Percentiles rank a stretch among this genome's conserved stretches.
Conservation (phyloP, 108 stramenopile genomes). For the Schizochytrium sp. region DNA sequence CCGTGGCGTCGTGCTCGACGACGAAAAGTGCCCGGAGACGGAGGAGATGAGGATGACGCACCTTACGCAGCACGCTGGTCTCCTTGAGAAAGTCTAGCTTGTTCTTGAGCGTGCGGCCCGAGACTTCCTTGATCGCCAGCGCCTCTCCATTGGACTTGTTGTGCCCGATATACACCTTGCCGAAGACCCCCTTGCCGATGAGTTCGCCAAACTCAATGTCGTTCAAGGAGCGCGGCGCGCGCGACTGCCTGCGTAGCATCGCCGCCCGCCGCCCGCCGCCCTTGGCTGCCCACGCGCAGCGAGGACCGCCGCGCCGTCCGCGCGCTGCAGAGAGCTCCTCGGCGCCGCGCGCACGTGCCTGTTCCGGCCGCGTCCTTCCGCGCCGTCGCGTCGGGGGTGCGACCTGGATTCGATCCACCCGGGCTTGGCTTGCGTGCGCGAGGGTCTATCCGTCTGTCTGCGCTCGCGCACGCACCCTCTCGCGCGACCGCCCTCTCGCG, state of each 20-base stretch:
- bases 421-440: no score
- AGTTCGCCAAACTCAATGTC: background rate
- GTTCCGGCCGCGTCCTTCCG: no score
- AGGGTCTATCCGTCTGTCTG: no score
- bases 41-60: background rate
- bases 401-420: no score
- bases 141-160: background rate
- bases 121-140: background rate
- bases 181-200: background rate
- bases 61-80: background rate
- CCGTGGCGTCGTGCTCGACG: background rate
- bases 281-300: no score
- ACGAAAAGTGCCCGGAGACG: background rate
- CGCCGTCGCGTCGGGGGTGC: no score
- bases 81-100: conserved; percentile 13
- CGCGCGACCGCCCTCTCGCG: no score
- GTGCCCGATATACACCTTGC: background rate
- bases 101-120: background rate
- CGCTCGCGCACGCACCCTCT: no score
- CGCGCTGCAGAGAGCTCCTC: no score
- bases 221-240: background rate
- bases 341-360: no score
- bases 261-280: no score
- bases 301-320: no score
- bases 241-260: background rate